Conservation (phyloP, 768 basidiomycete species). For the Kwoniella newhampshirensis region DNA sequence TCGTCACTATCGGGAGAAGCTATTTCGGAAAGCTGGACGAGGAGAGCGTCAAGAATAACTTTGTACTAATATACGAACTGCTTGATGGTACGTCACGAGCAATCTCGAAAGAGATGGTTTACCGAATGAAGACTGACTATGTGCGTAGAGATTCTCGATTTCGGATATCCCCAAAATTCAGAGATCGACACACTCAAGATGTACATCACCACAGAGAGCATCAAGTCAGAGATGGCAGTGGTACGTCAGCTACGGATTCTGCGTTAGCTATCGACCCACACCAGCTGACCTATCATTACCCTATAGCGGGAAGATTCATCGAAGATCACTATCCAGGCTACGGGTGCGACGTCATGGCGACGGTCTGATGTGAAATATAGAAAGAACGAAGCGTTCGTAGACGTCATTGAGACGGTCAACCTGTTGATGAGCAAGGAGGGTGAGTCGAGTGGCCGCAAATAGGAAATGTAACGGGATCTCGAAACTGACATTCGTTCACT, state of each 20-base stretch:
- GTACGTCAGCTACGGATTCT: conserved; percentile 59
- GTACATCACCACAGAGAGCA: conserved; percentile 96
- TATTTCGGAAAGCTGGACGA: conserved; percentile 99
- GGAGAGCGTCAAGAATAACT: conserved; percentile 98
- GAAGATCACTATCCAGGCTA: conserved; percentile 95
- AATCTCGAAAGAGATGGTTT: neutral
- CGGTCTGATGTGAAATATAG: conserved; percentile 95
- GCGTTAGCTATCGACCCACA: neutral
- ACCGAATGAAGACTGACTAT: neutral
- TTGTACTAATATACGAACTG: conserved; percentile 95
- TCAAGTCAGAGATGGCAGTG: conserved; percentile 79
- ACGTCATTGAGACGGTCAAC: conserved; percentile 96
- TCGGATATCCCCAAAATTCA: conserved; percentile 98
- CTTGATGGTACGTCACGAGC: conserved; percentile 87
- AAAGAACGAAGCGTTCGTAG: conserved; percentile 99
- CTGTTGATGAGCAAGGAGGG: conserved; percentile 97
- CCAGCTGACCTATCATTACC: neutral
- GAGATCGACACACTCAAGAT: conserved; percentile 96
- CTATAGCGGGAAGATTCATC: conserved; percentile 83
- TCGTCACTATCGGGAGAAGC: conserved; percentile 87
- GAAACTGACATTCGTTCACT: neutral
- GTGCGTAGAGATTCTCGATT: conserved; percentile 85
- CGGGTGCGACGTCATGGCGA: conserved; percentile 93
- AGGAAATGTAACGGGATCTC: neutral
- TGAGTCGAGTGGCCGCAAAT: conserved; percentile 47